Evolutionary conservation across 2,329 filamentous ascomycete species (phyloP), one percentile per base, ranked within the genome.

Genomic region (Phyllosticta citriasiana): DNA sequence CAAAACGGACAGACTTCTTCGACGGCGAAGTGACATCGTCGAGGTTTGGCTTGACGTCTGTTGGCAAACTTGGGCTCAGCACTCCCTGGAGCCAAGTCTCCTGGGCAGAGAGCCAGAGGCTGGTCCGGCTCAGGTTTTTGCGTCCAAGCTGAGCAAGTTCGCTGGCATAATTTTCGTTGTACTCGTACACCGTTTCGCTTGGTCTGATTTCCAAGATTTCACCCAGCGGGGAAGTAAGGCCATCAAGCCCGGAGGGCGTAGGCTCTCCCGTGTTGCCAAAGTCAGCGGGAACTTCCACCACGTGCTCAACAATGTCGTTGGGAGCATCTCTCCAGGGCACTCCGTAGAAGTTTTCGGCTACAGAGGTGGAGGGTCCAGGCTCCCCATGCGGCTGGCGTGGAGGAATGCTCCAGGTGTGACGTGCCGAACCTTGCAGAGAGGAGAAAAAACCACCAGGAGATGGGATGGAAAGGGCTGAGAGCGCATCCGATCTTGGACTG

Each of bases 401-500:
- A 22, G 62, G 59, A 9, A 87, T 77, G 68, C 90, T 85, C 93
- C 93, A 97, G 12, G 92, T 94, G 69, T 87, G 85, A 58, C 91
- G 85, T 47, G 87, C 85, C 59, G 84, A 83, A 3, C 87, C 84
- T 47, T 88, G 89, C 27, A 97, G 82, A 0, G 88, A 91, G 2
- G 89, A 89, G 74, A 97, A 97, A 79, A 97, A 97, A 0, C 88
- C 91, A 26, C 90, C 88, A 0, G 93, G 93, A 0, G 93, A 97
- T 5, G 92, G 93, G 35, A 97, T 91, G 26, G 92, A 92, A 22
- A 97, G 82, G 63, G 84, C 86, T 22, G 89, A 92, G 64, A 97
- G 81, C 50, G 74, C 51, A n/a, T 61, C 59, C 50, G 55, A 54
- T 12, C 7, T 27, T 10, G 30, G 12, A 47, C 40, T 47, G 40